Base-by-base conservation (phyloP, 116 monocot species). In the Trichopus zeylanicus region DNA sequence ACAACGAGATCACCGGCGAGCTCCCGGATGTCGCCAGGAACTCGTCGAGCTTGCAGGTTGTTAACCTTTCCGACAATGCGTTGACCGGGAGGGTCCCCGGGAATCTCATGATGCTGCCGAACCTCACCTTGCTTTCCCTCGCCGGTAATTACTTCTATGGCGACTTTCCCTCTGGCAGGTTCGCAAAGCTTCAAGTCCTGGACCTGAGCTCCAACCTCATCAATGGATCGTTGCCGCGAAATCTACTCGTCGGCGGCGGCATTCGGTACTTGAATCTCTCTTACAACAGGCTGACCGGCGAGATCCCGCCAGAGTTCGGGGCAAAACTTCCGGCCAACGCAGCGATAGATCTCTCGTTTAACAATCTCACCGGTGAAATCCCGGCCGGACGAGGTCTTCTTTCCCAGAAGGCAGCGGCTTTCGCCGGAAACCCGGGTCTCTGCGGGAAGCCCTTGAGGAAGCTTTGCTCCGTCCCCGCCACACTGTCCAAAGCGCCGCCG, bases 211-310 rank as follows among this genome's bases (percentile, higher is more conserved):
- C 78, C 16, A 86, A 86, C 61, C 75, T 86, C 18, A 6, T 86
- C 7, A 86, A 81, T 34, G 75, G 86, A 19, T 54, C 86, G 1
- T 32, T 98, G 12, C 88, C 91, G 46, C 15, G 54, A 6, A 69
- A 70, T 63, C 61, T 82, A 53, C 25, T 62, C 42, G 70, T 60
- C 8, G 74, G 77, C 0, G 52, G 19, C 6, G 64, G 37, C 9
- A 49, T 91, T 18, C 73, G 58, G 37, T 88, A 79, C 61, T 27
- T 98, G 71, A 88, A 98, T 47, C 55, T 98, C n/a, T 88, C 88
- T 3, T 75, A 67, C 38, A 98, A 98, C 72, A 54, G 52, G 59
- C 22, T 98, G 49, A 29, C 69, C n/a, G 98, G 98, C 38, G 61
- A 53, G 31, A 85, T 98, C 46, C 88, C 91, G 2, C 31, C 65